Percentiles rank a stretch among this genome's conserved stretches.
These are phyloP conservation scores for Fallopia convolvulus DNA, from an alignment of 148 eudicot species.

Conservation along the genomic window DNA sequence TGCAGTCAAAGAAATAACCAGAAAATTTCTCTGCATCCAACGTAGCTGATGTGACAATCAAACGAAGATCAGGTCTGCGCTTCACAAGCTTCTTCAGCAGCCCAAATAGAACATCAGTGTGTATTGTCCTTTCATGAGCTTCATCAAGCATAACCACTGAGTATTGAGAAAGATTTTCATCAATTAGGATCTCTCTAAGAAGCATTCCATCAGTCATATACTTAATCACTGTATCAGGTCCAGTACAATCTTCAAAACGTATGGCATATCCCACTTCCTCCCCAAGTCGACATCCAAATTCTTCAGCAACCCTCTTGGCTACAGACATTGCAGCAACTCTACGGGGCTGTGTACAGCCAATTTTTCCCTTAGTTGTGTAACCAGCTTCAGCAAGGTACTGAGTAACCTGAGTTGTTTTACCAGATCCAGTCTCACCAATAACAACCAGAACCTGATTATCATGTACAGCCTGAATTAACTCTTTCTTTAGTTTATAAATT, in stretches of 20 bases:
- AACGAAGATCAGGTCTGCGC: slow-evolving; percentile 74
- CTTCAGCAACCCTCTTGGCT: slow-evolving; percentile 95
- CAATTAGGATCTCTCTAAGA: slow-evolving; percentile 70
- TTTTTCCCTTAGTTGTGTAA: slow-evolving; percentile 79
- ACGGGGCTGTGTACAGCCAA: slow-evolving; percentile 97
- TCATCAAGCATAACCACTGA: slow-evolving; percentile 96
- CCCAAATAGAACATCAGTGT: slow-evolving; percentile 93
- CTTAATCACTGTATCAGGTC: slow-evolving; percentile 89
- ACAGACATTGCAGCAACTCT: slow-evolving; percentile 98
- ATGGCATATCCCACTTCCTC: slow-evolving; percentile 97
- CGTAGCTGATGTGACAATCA: slow-evolving; percentile 94
- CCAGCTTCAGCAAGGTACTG: slow-evolving; percentile 97
- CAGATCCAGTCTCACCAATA: slow-evolving; percentile 95
- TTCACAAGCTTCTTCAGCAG: slow-evolving; percentile 57
- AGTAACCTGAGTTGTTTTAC: slow-evolving; percentile 92
- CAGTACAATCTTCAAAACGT: slow-evolving; percentile 92
- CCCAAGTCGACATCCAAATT: slow-evolving; percentile 93
- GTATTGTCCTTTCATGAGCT: slow-evolving; percentile 94
- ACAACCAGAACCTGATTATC: slow-evolving; percentile 91
- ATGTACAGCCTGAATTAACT: slow-evolving; percentile 70
- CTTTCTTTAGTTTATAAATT: slow-evolving; percentile 74
- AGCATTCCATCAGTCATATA: slow-evolving; percentile 99
- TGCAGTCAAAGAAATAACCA: slow-evolving; percentile 75
- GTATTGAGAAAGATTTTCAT: slow-evolving; percentile 68
- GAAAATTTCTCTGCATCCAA: slow-evolving; percentile 91